A percentile compares a stretch with the other conserved stretches of the same genome.
Conservation (phyloP, 2,329 filamentous ascomycete species). For the Pseudomassariella vexata region DNA sequence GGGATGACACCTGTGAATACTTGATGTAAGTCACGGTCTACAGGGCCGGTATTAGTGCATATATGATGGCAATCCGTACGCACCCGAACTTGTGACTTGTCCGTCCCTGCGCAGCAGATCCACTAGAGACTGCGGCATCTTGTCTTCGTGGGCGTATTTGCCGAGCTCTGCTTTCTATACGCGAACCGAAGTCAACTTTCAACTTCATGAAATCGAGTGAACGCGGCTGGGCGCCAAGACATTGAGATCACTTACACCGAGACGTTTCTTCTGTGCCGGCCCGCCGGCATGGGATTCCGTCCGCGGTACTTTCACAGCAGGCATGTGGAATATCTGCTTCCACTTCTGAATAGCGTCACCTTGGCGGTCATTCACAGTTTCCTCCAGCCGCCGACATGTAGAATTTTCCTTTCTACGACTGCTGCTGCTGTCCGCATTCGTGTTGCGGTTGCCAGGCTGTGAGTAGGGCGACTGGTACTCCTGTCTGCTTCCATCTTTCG, state of each 20-base stretch:
- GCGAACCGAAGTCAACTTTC: not conserved
- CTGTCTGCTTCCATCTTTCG: too few relatives aligned
- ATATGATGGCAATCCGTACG: not conserved
- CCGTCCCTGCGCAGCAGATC: slow-evolving; percentile 55
- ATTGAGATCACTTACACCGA: slow-evolving; percentile 29
- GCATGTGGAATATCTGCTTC: slow-evolving; percentile 25
- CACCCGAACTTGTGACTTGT: slow-evolving; percentile 46
- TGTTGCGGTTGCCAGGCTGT: not conserved
- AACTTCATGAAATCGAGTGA: too few relatives aligned
- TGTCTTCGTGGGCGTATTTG: slow-evolving; percentile 64
- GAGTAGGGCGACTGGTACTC: slow-evolving; percentile 7
- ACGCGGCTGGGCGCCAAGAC: too few relatives aligned
- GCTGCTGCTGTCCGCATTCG: not conserved
- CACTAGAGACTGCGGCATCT: slow-evolving; percentile 67
- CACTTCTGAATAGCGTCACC: slow-evolving; percentile 14
- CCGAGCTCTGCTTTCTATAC: slow-evolving; percentile 59
- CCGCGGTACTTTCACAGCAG: slow-evolving; percentile 6
- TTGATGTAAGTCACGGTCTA: slow-evolving; percentile 35
- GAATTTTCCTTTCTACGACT: too few relatives aligned
- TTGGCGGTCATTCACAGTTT: slow-evolving; percentile 1
- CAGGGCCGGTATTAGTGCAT: not conserved
- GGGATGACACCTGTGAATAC: slow-evolving; percentile 50
- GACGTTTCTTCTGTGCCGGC: slow-evolving; percentile 12
- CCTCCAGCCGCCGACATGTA: not conserved
- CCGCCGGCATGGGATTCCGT: not conserved